Conservation (phyloP, 495 filamentous ascomycete species). For the Thermothielavioides terrestris region DNA sequence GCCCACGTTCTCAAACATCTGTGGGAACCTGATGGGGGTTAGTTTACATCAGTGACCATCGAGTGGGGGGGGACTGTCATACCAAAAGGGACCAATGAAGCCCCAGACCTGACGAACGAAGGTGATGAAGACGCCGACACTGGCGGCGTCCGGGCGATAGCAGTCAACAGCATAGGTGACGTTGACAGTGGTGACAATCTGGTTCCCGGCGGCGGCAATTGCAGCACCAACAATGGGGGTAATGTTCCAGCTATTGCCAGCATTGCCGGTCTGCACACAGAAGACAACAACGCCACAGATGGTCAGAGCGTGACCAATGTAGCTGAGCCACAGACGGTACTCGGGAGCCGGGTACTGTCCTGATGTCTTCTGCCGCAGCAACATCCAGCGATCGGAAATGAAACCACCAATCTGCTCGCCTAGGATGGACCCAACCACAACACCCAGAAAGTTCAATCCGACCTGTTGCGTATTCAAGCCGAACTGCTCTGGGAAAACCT, state of each 20-base stretch:
- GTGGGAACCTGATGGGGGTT: no score
- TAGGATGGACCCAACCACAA: neutral
- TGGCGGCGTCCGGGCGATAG: neutral
- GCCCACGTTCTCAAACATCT: neutral
- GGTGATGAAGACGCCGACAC: conserved; percentile 1
- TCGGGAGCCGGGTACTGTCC: neutral
- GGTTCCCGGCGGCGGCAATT: conserved; percentile 1
- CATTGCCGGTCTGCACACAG: neutral
- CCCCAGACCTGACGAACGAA: neutral
- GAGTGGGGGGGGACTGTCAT: no score
- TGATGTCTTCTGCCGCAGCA: neutral
- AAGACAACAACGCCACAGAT: neutral
- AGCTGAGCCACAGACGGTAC: neutral
- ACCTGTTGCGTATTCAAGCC: conserved; percentile 1
- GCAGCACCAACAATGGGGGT: neutral
- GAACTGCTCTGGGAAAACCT: neutral
- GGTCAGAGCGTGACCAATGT: neutral
- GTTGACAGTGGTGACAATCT: conserved; percentile 1
- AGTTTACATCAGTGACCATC: no score
- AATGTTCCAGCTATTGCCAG: neutral
- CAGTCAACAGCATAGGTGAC: conserved; percentile 2
- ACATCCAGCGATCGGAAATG: conserved; percentile 2
- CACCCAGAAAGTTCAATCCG: neutral
- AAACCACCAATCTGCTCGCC: conserved; percentile 5
- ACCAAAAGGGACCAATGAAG: conserved; percentile 3